Conservation (phyloP, 179 eudicot species). For the Spinacia oleracea region DNA sequence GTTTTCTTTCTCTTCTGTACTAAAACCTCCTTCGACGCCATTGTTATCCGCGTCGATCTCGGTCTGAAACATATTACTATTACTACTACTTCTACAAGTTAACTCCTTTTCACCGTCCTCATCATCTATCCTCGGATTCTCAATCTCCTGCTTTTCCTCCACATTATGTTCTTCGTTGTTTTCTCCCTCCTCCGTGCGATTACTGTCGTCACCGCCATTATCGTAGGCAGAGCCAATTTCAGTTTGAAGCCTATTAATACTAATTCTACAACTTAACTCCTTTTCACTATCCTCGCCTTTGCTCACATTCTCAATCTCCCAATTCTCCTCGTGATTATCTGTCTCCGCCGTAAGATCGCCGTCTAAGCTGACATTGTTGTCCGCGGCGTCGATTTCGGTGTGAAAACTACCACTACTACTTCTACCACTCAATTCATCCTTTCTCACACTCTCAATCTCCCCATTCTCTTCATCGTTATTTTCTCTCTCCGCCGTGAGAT, state of each 20-base stretch:
- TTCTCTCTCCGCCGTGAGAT: constrained; percentile 5
- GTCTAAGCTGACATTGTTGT: background rate
- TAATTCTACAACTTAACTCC: background rate
- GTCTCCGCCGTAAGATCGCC: background rate
- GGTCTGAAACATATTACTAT: constrained; percentile 17
- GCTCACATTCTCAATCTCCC: background rate
- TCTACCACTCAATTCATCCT: background rate
- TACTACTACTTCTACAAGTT: background rate
- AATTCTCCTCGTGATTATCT: background rate
- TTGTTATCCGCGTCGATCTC: constrained; percentile 31
- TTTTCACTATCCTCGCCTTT: background rate
- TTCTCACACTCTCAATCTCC: background rate
- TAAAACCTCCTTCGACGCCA: background rate
- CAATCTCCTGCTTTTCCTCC: background rate
- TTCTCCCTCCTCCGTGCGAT: background rate
- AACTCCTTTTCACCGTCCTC: constrained; percentile 1
- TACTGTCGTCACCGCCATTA: background rate
- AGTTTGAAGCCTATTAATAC: constrained; percentile 3
- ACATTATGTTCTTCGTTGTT: background rate
- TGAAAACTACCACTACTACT: constrained; percentile 2
- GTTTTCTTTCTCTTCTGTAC: background rate
- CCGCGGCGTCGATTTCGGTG: constrained; percentile 32
- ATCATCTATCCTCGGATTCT: background rate
- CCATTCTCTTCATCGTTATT: constrained; percentile 1
- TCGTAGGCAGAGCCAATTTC: constrained; percentile 33